Evolutionary conservation across 495 filamentous ascomycete genomes (phyloP), one percentile per base, ranked within the genome.

Genomic region (Staphylotrichum longicolle): DNA sequence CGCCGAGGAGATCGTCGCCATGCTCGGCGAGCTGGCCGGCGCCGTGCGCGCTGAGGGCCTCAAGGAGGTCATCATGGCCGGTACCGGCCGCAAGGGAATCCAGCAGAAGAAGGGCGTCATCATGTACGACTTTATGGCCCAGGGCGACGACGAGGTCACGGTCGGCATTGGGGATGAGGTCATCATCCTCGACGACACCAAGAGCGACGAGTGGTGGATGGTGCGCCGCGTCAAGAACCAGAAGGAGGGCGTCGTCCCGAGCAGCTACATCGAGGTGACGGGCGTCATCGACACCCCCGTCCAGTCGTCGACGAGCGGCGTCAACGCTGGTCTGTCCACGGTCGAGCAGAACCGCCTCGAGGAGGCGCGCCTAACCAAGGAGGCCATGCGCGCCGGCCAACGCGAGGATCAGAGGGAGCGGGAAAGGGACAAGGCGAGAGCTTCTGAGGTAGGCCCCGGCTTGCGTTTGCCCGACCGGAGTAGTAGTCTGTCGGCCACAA

Each of bases 121-220:
- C 61, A 77, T 96, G 50, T 98, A 96, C 70, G 93, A 98, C 69
- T 99, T 99, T 66, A 87, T 90, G 85, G 95, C 94, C 2, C 93
- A 98, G 72, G 91, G 93, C 27, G 88, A 96, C 15, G 94, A 98
- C 70, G 94, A 99, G 74, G 94, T 99, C 54, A 96, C 91, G 0
- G 94, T 99, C 46, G 86, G 80, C 12, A 83, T 88, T 53, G 93
- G 87, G 11, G 95, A 99, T 69, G 94, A 98, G 70, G 93, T 99
- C 33, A 76, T 95, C 53, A 80, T 99, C 55, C 68, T 97, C 44
- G 93, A 99, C 69, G 92, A 96, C 70, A 84, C 79, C 58, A 91
- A 90, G 74, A 96, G 92, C 55, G 92, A 96, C 49, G 94, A 99
- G 71, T 99, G 94, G 94, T 98, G 95, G 93, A 89, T 92, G 80